Percentiles rank a stretch among this genome's conserved stretches.
These are phyloP conservation scores for Xylariaceae sp. DNA, from an alignment of 2,329 filamentous ascomycete species.

Conservation along the genomic window DNA sequence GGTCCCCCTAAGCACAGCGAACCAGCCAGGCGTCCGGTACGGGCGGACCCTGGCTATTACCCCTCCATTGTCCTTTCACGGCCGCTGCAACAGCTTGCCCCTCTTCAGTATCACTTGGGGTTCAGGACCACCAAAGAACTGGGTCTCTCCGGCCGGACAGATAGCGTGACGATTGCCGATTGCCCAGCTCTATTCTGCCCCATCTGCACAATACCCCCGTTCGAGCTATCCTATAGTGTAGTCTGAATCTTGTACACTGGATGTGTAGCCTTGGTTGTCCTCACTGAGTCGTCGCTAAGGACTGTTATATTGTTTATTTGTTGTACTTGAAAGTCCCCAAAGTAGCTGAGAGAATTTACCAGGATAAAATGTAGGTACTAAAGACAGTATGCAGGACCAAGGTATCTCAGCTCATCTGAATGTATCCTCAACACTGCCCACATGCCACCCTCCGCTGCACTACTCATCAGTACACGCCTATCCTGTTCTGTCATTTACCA, in stretches of 20 bases:
- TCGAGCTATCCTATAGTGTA: neutral
- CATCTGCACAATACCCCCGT: conserved; percentile 20
- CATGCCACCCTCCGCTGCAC: conserved; percentile 15
- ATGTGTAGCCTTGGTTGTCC: too few species aligned
- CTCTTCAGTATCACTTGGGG: conserved; percentile 22
- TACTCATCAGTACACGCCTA: neutral
- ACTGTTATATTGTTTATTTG: too few species aligned
- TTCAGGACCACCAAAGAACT: conserved; percentile 10
- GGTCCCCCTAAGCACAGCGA: too few species aligned
- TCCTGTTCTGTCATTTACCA: conserved; percentile 14
- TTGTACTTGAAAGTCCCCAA: neutral
- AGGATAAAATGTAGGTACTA: conserved; percentile 18
- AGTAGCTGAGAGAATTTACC: conserved; percentile 19
- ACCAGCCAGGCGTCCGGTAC: too few species aligned
- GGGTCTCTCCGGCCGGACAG: conserved; percentile 10
- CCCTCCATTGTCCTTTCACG: conserved; percentile 14
- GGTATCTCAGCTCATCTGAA: conserved; percentile 23
- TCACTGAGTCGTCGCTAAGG: too few species aligned
- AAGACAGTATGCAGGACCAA: conserved; percentile 5
- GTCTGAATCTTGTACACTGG: neutral
- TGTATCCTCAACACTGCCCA: conserved; percentile 5
- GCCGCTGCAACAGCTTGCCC: conserved; percentile 1
- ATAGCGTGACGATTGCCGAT: conserved; percentile 26
- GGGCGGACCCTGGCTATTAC: too few species aligned
- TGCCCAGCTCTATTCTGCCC: conserved; percentile 10